Evolutionary conservation across 2,329 filamentous ascomycete species (phyloP).

Genomic region (Sporothrix inflata): DNA sequence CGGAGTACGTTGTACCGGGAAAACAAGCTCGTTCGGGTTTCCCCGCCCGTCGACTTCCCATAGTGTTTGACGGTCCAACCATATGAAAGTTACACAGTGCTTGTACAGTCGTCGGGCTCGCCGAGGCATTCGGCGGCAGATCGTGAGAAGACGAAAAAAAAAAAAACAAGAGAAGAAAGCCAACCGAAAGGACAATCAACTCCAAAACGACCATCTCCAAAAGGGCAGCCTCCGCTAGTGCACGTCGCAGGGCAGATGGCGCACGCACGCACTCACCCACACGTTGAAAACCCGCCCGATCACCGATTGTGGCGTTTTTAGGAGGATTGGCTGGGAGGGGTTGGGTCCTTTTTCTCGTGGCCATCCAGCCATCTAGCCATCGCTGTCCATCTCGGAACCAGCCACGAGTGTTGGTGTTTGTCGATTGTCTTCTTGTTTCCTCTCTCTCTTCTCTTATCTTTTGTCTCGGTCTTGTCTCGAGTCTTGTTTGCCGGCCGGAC

Average conservation of each 20-base stretch:
- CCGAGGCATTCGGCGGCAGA: not conserved
- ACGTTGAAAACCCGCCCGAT: not conserved
- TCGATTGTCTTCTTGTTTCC: not conserved
- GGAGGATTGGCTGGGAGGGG: not conserved
- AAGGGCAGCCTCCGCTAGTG: not conserved
- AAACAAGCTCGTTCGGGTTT: not conserved
- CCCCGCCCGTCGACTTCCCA: constrained; percentile 6
- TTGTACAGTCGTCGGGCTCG: not conserved
- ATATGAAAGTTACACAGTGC: too few relatives aligned
- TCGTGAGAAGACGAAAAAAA: not conserved
- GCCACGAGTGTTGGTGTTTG: not conserved
- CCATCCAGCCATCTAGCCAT: not conserved
- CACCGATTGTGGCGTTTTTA: constrained; percentile 13
- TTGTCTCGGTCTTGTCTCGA: not conserved
- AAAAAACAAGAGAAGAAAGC: not conserved
- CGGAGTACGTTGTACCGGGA: not conserved
- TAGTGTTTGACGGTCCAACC: not conserved
- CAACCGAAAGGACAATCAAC: not conserved
- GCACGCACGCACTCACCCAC: not conserved
- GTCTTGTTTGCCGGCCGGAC: not conserved
- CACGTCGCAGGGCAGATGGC: not conserved
- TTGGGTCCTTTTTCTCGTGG: not conserved
- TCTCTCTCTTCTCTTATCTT: not conserved
- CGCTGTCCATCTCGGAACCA: not conserved
- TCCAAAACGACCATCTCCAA: not conserved